Conservation (phyloP, 2,329 filamentous ascomycete genomes). For the Exophiala sp. region DNA sequence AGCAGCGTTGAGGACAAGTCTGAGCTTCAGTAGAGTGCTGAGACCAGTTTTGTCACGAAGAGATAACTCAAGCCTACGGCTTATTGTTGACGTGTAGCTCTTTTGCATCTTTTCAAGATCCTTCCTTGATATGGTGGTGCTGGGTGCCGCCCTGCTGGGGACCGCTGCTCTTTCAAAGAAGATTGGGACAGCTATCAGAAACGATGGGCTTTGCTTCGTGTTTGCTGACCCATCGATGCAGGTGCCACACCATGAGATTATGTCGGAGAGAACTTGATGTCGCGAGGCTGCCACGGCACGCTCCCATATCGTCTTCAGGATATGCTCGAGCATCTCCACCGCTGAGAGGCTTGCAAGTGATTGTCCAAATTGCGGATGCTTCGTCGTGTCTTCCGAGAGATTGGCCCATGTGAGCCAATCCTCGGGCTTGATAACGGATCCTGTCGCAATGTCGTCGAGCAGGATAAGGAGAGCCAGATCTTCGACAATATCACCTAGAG, state of each 20-base stretch:
- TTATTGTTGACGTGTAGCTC: too few relatives aligned
- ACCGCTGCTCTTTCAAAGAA: too few relatives aligned
- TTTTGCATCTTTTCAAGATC: too few relatives aligned
- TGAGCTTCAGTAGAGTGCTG: too few relatives aligned
- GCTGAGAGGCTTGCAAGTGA: not conserved
- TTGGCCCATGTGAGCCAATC: constrained; percentile 15
- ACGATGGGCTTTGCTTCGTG: too few relatives aligned
- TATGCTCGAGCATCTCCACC: constrained; percentile 5
- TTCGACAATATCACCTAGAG: not conserved
- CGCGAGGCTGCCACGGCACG: not conserved
- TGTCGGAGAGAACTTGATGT: not conserved
- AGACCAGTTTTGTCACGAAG: too few relatives aligned
- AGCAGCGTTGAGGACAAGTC: too few relatives aligned
- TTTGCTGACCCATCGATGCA: not conserved
- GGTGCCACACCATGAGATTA: constrained; percentile 1
- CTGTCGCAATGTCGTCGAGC: constrained; percentile 4
- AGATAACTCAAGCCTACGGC: too few relatives aligned
- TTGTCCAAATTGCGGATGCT: not conserved
- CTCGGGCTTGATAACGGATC: constrained; percentile 6
- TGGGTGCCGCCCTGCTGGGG: too few relatives aligned
- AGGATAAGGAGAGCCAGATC: constrained; percentile 10
- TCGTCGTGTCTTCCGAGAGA: not conserved
- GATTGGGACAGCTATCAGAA: too few relatives aligned
- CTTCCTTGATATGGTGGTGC: too few relatives aligned
- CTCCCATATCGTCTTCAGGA: constrained; percentile 1